These are phyloP conservation scores for Zoysia japonica DNA, from an alignment of 176 grass and related monocot species.

Conservation along the genomic window DNA sequence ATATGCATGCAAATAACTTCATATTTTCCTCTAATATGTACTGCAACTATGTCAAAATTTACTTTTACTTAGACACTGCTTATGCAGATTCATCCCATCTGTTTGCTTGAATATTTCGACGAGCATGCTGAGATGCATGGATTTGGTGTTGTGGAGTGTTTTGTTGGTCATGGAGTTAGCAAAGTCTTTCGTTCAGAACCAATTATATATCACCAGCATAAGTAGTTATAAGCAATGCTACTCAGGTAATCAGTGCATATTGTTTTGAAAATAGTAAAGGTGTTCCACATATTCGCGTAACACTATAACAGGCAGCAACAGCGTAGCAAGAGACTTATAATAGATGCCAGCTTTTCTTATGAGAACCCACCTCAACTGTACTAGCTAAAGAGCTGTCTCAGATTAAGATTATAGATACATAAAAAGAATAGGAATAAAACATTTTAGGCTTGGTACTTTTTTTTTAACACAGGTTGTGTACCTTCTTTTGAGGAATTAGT, in stretches of 20 bases:
- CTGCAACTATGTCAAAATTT: neutral
- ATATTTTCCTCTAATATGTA: neutral
- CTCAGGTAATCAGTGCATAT: neutral
- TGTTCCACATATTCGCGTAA: neutral
- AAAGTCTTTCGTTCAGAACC: constrained; percentile 86
- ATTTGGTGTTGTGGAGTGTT: constrained; percentile 70
- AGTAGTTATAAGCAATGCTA: constrained; percentile 24
- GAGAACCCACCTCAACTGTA: too few species aligned
- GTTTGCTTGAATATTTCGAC: constrained; percentile 46
- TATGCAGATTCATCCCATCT: neutral
- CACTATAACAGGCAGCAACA: too few species aligned
- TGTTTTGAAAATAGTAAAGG: neutral
- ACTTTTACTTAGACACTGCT: neutral
- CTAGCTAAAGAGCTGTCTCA: too few species aligned
- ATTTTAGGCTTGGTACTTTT: too few species aligned
- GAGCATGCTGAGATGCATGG: constrained; percentile 77
- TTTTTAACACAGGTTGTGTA: too few species aligned
- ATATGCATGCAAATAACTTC: neutral
- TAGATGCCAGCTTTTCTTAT: too few species aligned
- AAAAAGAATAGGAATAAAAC: too few species aligned
- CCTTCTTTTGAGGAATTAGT: too few species aligned
- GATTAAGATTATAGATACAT: too few species aligned
- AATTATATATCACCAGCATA: constrained; percentile 83
- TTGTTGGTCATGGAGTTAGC: constrained; percentile 91
- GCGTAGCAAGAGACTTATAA: too few species aligned